Evolutionary conservation across 2,329 filamentous ascomycete genomes (phyloP), one percentile per base, ranked within the genome.

Genomic region (Tricladium varicosporioides): DNA sequence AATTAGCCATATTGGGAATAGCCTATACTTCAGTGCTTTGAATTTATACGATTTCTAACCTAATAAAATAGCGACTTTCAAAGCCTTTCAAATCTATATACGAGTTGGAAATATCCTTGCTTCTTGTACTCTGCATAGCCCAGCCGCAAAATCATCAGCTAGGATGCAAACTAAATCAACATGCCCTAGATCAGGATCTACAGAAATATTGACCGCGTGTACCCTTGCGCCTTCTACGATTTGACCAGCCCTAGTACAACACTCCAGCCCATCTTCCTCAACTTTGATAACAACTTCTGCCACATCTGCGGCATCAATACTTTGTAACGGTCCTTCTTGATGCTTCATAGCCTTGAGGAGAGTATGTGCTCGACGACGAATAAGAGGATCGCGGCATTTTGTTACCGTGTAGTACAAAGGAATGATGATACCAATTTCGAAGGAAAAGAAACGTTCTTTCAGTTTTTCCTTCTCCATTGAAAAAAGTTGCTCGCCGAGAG

Each of bases 271-370:
- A 18, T 51, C 49, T 36, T 58, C 59, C 49, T 60, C 61, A 51
- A 60, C 27, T 5, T 40, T 32, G 14, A 63, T 57, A 11, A 60
- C 57, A 45, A 56, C 32, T 14, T 53, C 48, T 8, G 61, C 54
- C 14, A 57, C 51, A 4, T 13, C 22, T 2, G 57, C 50, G 0
- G 56, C 48, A 13, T 16, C 42, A 5, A 8, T 40, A 47, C 61
- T 57, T 11, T 88, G 83, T 85, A 85, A 88, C 76, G 87, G 83
- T 31, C 82, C 84, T 69, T 88, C 85, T 49, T 84, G 77, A n/a
- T 84, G 76, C 10, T 81, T 78, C 64, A 80, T 83, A 60, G 78
- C 81, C 50, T 75, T 74, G 3, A 62, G 46, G n/a, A 62, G 33
- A 15, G 46, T 15, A 2, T 60, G 16, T 31, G 60, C 57, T 11